Evolutionary conservation across 352 stramenopile genomes (phyloP), one percentile per base, ranked within the genome.

Genomic region (Pythium scleroteichum): DNA sequence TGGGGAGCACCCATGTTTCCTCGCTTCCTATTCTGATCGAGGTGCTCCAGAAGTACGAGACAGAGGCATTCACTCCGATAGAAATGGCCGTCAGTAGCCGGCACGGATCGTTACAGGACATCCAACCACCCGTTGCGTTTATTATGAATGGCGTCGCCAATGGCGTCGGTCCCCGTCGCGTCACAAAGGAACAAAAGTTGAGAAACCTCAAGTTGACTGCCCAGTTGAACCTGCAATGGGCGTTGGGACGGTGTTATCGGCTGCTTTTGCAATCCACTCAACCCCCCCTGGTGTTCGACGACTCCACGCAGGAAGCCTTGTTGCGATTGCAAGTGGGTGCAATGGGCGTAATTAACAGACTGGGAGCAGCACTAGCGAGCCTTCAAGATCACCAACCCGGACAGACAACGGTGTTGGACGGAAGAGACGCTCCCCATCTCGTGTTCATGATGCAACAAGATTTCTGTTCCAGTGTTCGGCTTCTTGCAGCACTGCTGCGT

Each of bases 371-470:
- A 5, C 14, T 70, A 2, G 26, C 29, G 14, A 47, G 39, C 20
- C 20, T 66, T 2, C 50, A 62, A 26, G 42, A 67, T 9, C 23
- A 46, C 17, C 35, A 16, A 39, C 33, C 41, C 38, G 27, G 46
- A n/a, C 39, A 14, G 19, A 44, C 22, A 4, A 42, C 27, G 0
- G 61, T 23, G 2, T 23, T 23, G 16, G 48, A 39, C 5, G 20
- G 17, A 4, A 27, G 35, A 16, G 56, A 60, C 24, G 42, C 53
- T 7, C 53, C 53, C 1, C 44, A 51, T 0, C 63, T 77, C 10
- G 26, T 77, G 16, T 75, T 87, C 10, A 87, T 92, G 82, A 74
- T 84, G 17, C 78, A 90, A 55, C 74, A 88, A 33, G 82, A 92
- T 48, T 83, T 88, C 24, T 79, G 79, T 41, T 67, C 64, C 0